Percentiles rank a stretch among this genome's conserved stretches.
Evolutionary conservation across 805 yeast species (phyloP).

Genomic region (Starmerella davenportii): DNA sequence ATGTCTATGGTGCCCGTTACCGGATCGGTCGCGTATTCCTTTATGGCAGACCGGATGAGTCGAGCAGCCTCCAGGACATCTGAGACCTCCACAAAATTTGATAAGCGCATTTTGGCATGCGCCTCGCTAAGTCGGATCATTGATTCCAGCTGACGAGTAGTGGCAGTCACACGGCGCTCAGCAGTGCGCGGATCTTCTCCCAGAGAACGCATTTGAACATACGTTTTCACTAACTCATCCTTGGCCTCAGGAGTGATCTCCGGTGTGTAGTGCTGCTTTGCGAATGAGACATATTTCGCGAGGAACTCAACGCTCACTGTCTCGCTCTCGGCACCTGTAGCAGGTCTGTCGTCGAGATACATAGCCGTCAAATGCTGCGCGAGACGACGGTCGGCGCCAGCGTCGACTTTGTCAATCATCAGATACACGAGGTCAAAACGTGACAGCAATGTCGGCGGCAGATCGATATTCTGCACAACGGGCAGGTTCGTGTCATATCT

Average conservation of each 20-base stretch:
- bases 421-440: slow-evolving; percentile 89
- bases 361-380: slow-evolving; percentile 81
- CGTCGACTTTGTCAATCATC: slow-evolving; percentile 84
- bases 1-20: slow-evolving; percentile 90
- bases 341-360: slow-evolving; percentile 78
- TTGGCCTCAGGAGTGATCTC: slow-evolving; percentile 63
- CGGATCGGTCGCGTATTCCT: slow-evolving; percentile 97
- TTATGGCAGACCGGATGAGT: slow-evolving; percentile 79
- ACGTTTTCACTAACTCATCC: slow-evolving; percentile 64
- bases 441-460: slow-evolving; percentile 89
- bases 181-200: slow-evolving; percentile 81
- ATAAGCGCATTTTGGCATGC: slow-evolving; percentile 87
- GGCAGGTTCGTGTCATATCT: slow-evolving; percentile 89
- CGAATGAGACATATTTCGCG: slow-evolving; percentile 80
- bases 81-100: slow-evolving; percentile 45
- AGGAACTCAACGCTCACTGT: slow-evolving; percentile 73
- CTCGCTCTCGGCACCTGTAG: slow-evolving; percentile 45
- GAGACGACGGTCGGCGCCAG: slow-evolving; percentile 59
- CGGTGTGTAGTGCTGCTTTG: slow-evolving; percentile 75
- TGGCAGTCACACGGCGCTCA: slow-evolving; percentile 89
- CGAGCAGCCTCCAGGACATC: slow-evolving; percentile 93
- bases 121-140: slow-evolving; percentile 93
- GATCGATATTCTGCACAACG: slow-evolving; percentile 84
- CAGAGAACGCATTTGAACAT: slow-evolving; percentile 82
- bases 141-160: slow-evolving; percentile 90